Evolutionary conservation across 2,329 filamentous ascomycete genomes (phyloP), one percentile per base, ranked within the genome.

Genomic region (Scedosporium boydii): DNA sequence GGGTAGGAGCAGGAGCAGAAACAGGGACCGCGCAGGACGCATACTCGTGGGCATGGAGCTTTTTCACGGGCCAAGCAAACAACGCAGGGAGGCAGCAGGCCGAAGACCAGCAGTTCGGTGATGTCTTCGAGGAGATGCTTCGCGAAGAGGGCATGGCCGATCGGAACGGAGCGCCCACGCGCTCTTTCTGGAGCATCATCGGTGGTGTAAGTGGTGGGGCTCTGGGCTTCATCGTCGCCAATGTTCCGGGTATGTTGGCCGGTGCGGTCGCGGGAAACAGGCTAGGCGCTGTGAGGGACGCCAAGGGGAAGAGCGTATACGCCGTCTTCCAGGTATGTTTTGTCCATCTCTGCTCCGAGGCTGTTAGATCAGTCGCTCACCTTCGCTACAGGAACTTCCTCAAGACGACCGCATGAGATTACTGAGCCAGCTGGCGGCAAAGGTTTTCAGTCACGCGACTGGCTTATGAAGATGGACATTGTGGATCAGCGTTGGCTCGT

Each of bases 301-400:
- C 89, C 38, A 92, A 87, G 76, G 93, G 93, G 23, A 98, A 97
- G 86, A 96, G 91, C 71, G 95, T 99, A 5, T 98, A 96, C 75
- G 81, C 87, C 29, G 95, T 97, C 16, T 98, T 93, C 73, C 86
- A 84, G 77, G 80, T 80, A 69, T 75, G 74, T 70, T 34, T 46
- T 46, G 16, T n/a, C 12, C 41, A 10, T 14, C 16, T 34, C 10
- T 21, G 7, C 9, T 10, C 10, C 34, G 21, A 10, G 26, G 23
- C 26, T 6, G 3, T 38, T 5, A 41, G 60, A 18, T 23, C 14
- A n/a, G 14, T 26, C 12, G 21, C 63, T 65, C 26, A 26, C 58
- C 2, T 16, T 34, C 2, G 41, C 23, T 14, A 61, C 70, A 91
- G 80, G 90, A 96, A 69, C 78, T 99, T 70, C 92, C 92, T 59